Percentiles rank a stretch among this genome's conserved stretches.
phyloP scores from a whole-genome alignment of 192 early-diverging fungal genomes.

The Piromyces sp. region DNA sequence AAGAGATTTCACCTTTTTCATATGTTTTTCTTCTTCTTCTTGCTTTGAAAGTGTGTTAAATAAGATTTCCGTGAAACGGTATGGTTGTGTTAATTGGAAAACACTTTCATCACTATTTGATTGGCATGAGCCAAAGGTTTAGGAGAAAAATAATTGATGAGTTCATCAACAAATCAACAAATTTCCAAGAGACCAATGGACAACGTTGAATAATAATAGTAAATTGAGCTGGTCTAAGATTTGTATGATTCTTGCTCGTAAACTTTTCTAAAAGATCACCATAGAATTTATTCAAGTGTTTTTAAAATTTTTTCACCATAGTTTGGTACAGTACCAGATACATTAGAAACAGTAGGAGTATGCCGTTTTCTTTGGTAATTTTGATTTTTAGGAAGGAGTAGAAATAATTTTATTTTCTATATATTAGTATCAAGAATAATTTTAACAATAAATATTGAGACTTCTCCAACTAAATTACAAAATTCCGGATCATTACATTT shows the following conservation, averaged over 20 bases:
- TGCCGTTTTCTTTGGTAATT: neutral
- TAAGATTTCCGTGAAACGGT: neutral
- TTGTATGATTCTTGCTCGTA: neutral
- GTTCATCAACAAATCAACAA: neutral
- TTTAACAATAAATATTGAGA: neutral
- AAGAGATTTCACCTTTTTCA: neutral
- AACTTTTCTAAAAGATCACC: neutral
- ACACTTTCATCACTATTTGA: neutral
- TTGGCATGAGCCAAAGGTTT: neutral
- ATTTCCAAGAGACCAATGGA: neutral
- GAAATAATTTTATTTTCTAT: neutral
- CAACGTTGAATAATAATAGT: neutral
- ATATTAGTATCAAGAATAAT: neutral
- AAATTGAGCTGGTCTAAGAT: neutral
- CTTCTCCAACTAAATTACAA: neutral
- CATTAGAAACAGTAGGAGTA: neutral
- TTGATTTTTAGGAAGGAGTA: too few relatives aligned
- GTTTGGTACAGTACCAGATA: neutral
- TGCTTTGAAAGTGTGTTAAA: neutral
- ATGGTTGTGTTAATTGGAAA: neutral
- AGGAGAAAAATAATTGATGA: neutral
- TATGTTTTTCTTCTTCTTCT: neutral
- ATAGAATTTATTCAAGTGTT: neutral
- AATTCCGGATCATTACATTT: conserved; percentile 4
- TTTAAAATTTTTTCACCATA: neutral